Base-by-base conservation (phyloP, 1,139 yeast species). In the Pneumocystis murina region DNA sequence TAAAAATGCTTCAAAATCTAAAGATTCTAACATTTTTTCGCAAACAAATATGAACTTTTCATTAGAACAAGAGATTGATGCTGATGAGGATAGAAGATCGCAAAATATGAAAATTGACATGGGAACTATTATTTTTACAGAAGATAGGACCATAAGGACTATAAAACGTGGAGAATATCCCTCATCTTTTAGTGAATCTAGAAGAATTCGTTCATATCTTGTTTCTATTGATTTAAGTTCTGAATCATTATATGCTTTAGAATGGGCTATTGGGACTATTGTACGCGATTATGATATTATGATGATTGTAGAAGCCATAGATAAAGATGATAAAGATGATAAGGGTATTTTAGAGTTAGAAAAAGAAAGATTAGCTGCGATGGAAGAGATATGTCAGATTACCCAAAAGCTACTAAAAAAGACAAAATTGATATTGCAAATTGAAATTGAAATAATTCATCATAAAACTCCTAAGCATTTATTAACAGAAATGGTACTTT, bases 391-490 rank as follows among this genome's bases (percentile, higher is more conserved):
- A 40, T 84, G 86, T 57, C 82, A 80, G 64, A 81, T 79, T 61
- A 81, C 83, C 2, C 77, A 83, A 69, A 82, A 82, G 66, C 76
- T 86, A 68, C 77, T 86, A 65, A 83, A 81, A 70, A 77, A 84
- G 68, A 86, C 94, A n/a, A 82, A 86, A 70, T 78, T 86, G 64
- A 90, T 85, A 72, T 84, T 86, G 60, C 91, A 86, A 74, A 82
- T 86, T 60, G 89, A 85, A 36, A 78, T 86, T 68, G 91, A 86
- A 72, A 85, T 86, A 43, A 80, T 86, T 64, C 92, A 86, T 71
- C 95, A 91, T 72, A 91, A 92, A 48, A 87, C 85, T 67, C 95
- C 97, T 7, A 82, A 91, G 68, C 96, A 89, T 72, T 82, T 89
- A 71, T 80, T 91, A 64, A 83, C 86, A 67, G 96, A 89, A 70